Percentiles rank a stretch among this genome's conserved stretches.
These are phyloP conservation scores for Tylopilus cervinicoccineus DNA, from an alignment of 768 basidiomycete genomes.

Conservation along the genomic window DNA sequence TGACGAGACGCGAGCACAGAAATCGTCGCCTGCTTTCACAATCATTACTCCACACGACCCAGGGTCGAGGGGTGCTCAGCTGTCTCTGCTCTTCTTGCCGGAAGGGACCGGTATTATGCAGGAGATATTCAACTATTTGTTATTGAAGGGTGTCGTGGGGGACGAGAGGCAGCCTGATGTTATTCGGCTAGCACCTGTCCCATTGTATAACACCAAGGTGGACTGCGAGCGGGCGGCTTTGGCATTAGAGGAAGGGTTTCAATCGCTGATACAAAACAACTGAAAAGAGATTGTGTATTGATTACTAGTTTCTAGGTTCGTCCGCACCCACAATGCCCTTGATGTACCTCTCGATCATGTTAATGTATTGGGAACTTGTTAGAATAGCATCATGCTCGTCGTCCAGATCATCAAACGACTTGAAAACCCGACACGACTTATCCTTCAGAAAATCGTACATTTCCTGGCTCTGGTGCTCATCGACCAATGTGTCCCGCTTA, in stretches of 20 bases:
- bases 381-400: constrained; percentile 58
- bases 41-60: constrained; percentile 82
- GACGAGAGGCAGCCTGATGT: constrained; percentile 92
- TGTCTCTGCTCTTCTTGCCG: constrained; percentile 81
- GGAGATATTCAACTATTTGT: constrained; percentile 56
- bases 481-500: constrained; percentile 62
- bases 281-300: constrained; percentile 6
- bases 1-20: constrained; percentile 12
- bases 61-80: constrained; percentile 74
- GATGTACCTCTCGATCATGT: constrained; percentile 44
- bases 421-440: constrained; percentile 26
- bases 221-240: constrained; percentile 73
- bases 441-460: constrained; percentile 54
- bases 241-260: constrained; percentile 59
- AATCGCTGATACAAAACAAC: constrained; percentile 16
- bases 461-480: constrained; percentile 53
- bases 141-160: constrained; percentile 75
- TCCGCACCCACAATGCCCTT: constrained; percentile 3
- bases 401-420: constrained; percentile 38
- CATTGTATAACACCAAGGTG: constrained; percentile 79
- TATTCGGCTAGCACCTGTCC: constrained; percentile 81
- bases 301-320: constrained; percentile 3
- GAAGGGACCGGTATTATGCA: constrained; percentile 59
- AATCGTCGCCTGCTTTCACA: constrained; percentile 59
- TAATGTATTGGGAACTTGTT: constrained; percentile 37